Base-by-base conservation (phyloP, 352 stramenopile genomes). In the Globisporangium cystogenes region DNA sequence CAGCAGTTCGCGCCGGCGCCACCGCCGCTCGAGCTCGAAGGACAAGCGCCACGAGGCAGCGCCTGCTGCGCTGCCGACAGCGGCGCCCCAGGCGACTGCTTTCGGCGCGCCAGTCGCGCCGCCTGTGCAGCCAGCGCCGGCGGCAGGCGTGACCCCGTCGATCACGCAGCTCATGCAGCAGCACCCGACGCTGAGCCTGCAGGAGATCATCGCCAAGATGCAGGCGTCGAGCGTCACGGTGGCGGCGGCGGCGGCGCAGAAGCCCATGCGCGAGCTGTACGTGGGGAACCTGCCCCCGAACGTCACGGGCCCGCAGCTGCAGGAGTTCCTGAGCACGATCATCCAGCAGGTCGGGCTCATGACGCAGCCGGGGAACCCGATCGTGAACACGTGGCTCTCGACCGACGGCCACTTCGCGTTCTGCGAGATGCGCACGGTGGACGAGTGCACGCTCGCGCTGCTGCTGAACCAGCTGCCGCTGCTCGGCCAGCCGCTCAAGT, bases 101-200 rank as follows among this genome's bases (percentile, higher is more conserved):
- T 7, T n/a, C 3, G 11, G 20, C 10, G 11, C 29, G 10, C 11
- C n/a, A 23, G n/a, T 23, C 4, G 46, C 46, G 46, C 29, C 31
- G n/a, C 29, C 64, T 1, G 48, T 58, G 8, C 48, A 48, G 4
- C 27, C 60, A 21, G 37, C 60, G 20, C 42, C 66, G 6, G 46
- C 62, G 11, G 52, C 70, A 8, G 41, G 69, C 7, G 74, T 90
- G 44, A 90, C 87, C 58, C 82, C 85, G 6, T 86, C 74, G 11
- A 95, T 95, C 57, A 87, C 82, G 33, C 82, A 93, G 66, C 66
- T 95, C n/a, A 95, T 95, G 85, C 77, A 86, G 20, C 85, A 95
- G 55, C 88, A 93, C 56, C 85, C 85, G 29, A 91, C 85, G 4
- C 72, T 95, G 69, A 95, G 85, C 70, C 70, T 95, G 0, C 85